These are phyloP conservation scores for Zygotorulaspora florentina DNA, from an alignment of 805 yeast genomes.

Conservation along the genomic window DNA sequence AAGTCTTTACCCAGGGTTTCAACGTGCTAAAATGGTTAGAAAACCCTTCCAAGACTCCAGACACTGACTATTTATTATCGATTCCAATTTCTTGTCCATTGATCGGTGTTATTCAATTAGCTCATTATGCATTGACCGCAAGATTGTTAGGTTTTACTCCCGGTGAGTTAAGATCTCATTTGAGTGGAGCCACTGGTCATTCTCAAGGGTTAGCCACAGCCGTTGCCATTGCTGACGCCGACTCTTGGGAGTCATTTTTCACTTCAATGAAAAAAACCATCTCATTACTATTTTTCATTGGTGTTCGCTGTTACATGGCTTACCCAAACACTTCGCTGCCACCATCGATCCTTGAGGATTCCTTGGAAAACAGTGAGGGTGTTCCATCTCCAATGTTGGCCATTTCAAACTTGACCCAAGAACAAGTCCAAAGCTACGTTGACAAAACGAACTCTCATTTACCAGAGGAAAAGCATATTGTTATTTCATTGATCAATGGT, in stretches of 20 bases:
- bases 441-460: slow-evolving; percentile 88
- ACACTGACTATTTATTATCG: slow-evolving; percentile 76
- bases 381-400: slow-evolving; percentile 97
- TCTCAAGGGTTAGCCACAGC: slow-evolving; percentile 93
- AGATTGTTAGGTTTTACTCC: slow-evolving; percentile 82
- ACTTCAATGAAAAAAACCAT: slow-evolving; percentile 71
- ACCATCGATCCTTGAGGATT: slow-evolving; percentile 88
- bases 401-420: slow-evolving; percentile 76
- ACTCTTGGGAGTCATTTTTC: slow-evolving; percentile 81
- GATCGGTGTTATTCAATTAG: slow-evolving; percentile 91
- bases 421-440: slow-evolving; percentile 74
- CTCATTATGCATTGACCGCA: slow-evolving; percentile 87
- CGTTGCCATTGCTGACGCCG: slow-evolving; percentile 76
- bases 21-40: slow-evolving; percentile 85
- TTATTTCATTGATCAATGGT: slow-evolving; percentile 88
- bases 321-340: slow-evolving; percentile 94
- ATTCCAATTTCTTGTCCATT: slow-evolving; percentile 97
- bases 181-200: slow-evolving; percentile 81
- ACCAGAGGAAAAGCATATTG: slow-evolving; percentile 87
- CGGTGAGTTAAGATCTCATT: slow-evolving; percentile 69
- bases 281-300: slow-evolving; percentile 84
- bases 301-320: slow-evolving; percentile 82
- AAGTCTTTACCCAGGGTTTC: slow-evolving; percentile 90
- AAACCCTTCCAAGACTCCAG: slow-evolving; percentile 82
- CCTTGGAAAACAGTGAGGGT: slow-evolving; percentile 92